phyloP scores from a whole-genome alignment of 805 yeast species.

The Candida succiphila region DNA sequence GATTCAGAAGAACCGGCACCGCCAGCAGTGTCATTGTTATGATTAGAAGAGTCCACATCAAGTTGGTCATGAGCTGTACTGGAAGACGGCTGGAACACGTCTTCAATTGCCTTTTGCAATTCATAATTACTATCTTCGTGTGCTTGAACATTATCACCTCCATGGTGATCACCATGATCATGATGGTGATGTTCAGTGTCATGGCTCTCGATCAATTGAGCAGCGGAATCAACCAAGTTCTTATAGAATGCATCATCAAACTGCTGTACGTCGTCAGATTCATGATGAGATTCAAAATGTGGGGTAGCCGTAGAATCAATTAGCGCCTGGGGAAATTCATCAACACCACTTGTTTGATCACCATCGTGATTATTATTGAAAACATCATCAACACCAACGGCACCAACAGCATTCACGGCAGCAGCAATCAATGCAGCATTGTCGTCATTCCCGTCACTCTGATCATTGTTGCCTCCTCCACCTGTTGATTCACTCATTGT shows the following conservation, averaged over 20 bases:
- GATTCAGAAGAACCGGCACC: background rate
- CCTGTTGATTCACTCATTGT: no score
- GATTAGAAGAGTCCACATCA: background rate
- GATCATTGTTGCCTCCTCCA: no score
- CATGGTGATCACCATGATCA: background rate
- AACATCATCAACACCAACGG: background rate
- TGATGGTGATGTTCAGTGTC: background rate
- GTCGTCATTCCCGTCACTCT: background rate
- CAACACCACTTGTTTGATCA: background rate
- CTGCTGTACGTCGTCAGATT: no score
- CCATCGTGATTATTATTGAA: background rate
- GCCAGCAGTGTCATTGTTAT: background rate
- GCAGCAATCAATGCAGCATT: no score
- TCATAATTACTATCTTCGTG: background rate
- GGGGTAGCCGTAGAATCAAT: background rate
- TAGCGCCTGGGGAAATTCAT: no score
- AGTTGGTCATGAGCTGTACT: background rate
- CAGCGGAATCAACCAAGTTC: constrained; percentile 6
- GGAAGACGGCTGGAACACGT: background rate
- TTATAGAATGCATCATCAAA: constrained; percentile 6
- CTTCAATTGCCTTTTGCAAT: background rate
- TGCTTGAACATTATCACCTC: no score
- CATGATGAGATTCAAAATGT: background rate
- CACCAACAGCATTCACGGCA: background rate
- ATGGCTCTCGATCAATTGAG: constrained; percentile 1